These are phyloP conservation scores for Solanum microdontum DNA, from an alignment of 257 asterid species.

Conservation along the genomic window DNA sequence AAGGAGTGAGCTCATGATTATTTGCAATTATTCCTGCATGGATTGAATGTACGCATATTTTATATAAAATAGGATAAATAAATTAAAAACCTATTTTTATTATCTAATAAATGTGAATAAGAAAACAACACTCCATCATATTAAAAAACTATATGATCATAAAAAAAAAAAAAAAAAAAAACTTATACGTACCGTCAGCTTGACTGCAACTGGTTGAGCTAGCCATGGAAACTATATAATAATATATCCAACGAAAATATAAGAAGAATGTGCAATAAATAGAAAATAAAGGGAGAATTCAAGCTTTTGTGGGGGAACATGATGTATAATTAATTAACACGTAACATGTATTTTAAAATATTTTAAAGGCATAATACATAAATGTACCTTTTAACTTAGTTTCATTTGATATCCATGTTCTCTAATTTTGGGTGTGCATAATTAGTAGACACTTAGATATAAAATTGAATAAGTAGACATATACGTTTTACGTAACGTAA, in stretches of 20 bases:
- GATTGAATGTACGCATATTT: background rate
- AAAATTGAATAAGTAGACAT: background rate
- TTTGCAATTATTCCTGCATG: background rate
- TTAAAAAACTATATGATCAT: background rate
- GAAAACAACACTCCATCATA: too few relatives aligned
- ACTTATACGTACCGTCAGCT: background rate
- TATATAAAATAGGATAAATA: too few relatives aligned
- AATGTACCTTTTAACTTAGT: too few relatives aligned
- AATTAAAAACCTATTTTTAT: too few relatives aligned
- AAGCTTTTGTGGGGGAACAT: background rate
- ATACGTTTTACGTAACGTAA: too few relatives aligned
- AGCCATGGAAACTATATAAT: background rate
- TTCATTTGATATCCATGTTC: too few relatives aligned
- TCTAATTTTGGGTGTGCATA: background rate
- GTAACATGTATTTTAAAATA: background rate
- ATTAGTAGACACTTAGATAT: too few relatives aligned
- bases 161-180: too few relatives aligned
- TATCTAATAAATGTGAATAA: too few relatives aligned
- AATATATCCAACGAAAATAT: background rate
- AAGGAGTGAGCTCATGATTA: slow-evolving; percentile 14
- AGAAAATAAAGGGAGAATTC: background rate
- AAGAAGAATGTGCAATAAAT: background rate
- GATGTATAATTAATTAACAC: too few relatives aligned
- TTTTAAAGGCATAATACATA: too few relatives aligned
- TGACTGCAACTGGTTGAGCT: background rate